phyloP scores from a whole-genome alignment of 257 asterid species.

The Euphrasia confusa region DNA sequence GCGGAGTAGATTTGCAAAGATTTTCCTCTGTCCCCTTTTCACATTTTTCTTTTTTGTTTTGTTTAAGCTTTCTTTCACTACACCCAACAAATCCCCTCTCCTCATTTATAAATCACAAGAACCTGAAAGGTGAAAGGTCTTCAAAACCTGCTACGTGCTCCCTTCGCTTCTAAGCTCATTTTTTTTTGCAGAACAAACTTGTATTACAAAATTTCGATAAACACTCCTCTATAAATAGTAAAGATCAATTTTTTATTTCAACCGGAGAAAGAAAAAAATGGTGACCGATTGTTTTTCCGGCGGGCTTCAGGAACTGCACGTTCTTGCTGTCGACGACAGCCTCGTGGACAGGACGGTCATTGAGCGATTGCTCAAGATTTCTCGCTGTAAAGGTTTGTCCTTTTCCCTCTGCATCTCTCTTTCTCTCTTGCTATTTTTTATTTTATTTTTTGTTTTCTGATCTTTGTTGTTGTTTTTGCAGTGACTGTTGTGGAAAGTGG shows the following conservation, averaged over 20 bases:
- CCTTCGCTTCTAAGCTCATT: conserved; percentile 15
- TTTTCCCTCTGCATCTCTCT: background rate
- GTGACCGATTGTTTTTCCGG: conserved; percentile 35
- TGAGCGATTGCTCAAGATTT: conserved; percentile 58
- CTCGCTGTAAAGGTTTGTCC: conserved; percentile 65
- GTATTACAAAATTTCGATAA: too few relatives aligned
- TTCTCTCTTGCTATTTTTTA: background rate
- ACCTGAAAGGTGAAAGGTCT: background rate
- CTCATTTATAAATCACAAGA: background rate
- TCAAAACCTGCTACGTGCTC: background rate
- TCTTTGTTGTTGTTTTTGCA: conserved; percentile 24
- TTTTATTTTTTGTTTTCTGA: background rate
- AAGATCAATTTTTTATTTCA: background rate
- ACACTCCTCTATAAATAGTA: too few relatives aligned
- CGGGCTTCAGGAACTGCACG: conserved; percentile 51
- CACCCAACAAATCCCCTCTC: conserved; percentile 18
- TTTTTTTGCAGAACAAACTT: background rate
- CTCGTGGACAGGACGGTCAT: conserved; percentile 68
- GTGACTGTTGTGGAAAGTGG: conserved; percentile 95
- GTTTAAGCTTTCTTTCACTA: conserved; percentile 44
- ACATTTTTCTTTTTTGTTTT: background rate
- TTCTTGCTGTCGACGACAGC: conserved; percentile 86
- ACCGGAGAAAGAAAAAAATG: conserved; percentile 14
- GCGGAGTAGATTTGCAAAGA: conserved; percentile 71
- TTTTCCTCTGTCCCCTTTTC: conserved; percentile 45